Percentiles rank a stretch among this genome's conserved stretches.
These are phyloP conservation scores for Fistulifera pelliculosa DNA, from an alignment of 108 stramenopile species.

Conservation along the genomic window DNA sequence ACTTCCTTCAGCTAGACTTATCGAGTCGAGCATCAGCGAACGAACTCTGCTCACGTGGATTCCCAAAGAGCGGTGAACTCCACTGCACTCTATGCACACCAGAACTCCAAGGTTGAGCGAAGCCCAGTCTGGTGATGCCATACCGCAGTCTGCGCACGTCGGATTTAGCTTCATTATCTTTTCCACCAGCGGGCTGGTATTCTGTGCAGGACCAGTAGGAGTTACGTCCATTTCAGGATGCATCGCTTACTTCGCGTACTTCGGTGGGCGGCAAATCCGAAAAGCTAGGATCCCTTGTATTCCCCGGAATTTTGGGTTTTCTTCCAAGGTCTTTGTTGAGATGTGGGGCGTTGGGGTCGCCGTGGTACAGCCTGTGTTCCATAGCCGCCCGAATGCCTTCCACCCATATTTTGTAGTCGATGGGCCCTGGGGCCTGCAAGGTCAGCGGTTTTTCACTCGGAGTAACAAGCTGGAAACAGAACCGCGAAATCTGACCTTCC, in stretches of 20 bases:
- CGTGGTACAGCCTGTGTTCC: conserved; percentile 63
- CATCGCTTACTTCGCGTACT: conserved; percentile 1
- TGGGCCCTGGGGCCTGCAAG: conserved; percentile 84
- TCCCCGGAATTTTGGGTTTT: conserved; percentile 1
- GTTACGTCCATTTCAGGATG: not conserved
- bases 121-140: conserved; percentile 74
- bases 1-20: conserved; percentile 48
- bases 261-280: conserved; percentile 7
- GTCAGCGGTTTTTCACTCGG: conserved; percentile 78
- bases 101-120: conserved; percentile 77
- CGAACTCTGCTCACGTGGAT: conserved; percentile 93
- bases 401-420: conserved; percentile 82
- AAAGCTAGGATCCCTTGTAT: conserved; percentile 9
- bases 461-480: conserved; percentile 88
- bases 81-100: conserved; percentile 96
- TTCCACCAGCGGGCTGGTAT: conserved; percentile 33
- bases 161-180: conserved; percentile 57
- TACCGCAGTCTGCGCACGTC: conserved; percentile 78
- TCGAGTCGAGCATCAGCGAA: conserved; percentile 60
- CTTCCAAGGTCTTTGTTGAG: conserved; percentile 16
- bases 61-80: conserved; percentile 95
- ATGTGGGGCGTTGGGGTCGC: conserved; percentile 38
- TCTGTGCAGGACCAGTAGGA: conserved; percentile 5
- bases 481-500: conserved; percentile 50
- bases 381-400: conserved; percentile 66